Base-by-base conservation (phyloP, 2,329 filamentous ascomycete species). In the Pyrenochaeta sp. region DNA sequence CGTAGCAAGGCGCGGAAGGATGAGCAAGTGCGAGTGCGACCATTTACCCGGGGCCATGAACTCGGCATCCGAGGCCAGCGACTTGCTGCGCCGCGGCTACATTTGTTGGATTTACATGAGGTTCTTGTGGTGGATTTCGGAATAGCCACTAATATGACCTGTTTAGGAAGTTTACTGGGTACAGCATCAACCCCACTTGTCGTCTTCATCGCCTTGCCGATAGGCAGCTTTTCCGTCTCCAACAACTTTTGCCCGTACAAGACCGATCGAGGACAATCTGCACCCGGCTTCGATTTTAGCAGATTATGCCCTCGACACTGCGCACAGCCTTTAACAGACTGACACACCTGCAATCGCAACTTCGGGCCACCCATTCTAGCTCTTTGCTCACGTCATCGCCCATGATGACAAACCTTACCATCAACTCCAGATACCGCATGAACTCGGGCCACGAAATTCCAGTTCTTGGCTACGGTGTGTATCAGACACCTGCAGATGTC, bases 381-480 rank as follows among this genome's bases (percentile, higher is more conserved):
- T 48, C 40, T 7, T 54, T 71, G 12, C 60, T 61, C 37, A 66
- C 66, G 40, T 70, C 72, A 61, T 64, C 63, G 6, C 33, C 64
- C 36, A 67, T 45, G 35, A 82, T 82, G 80, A 62, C 78, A 14
- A 68, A 68, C 29, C 64, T 83, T 10, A 73, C 73, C 15, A 78
- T 84, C 66, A 74, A 78, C 55, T 75, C 77, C 9, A 84, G 78
- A 23, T 78, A 84, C 45, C 79, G 76, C 47, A 67, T 88, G 74
- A 82, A 82, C 47, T 87, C 85, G 14, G 85, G 86, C 35, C 81
- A 86, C 69, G 81, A 86, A 15, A 87, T 88, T 36, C 86, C 86
- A 7, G 62, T 81, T 7, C 74, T 88, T 1, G 86, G 85, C 29
- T 87, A 82, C 67, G 85, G 85, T 15, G 82, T 85, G 14, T 75